Evolutionary conservation across 2,329 filamentous ascomycete species (phyloP).

Genomic region (Ploettnerulaceae sp.): DNA sequence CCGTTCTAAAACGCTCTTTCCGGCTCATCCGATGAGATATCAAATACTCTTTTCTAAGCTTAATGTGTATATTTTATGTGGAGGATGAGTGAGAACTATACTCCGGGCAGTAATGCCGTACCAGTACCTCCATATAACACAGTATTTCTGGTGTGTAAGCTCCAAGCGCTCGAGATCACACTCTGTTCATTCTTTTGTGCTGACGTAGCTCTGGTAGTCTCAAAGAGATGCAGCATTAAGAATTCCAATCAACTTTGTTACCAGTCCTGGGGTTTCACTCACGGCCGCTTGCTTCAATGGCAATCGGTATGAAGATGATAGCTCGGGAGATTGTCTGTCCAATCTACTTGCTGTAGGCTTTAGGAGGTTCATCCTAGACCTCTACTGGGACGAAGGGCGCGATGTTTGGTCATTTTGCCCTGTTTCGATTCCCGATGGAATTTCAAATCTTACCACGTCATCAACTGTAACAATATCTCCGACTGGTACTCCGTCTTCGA

Average conservation of each 20-base stretch:
- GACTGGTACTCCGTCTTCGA: conserved; percentile 12
- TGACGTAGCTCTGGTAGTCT: conserved; percentile 38
- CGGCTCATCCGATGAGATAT: conserved; percentile 17
- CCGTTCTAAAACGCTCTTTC: not conserved
- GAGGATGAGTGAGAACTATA: conserved; percentile 40
- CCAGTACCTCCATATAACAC: conserved; percentile 33
- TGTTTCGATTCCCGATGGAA: conserved; percentile 41
- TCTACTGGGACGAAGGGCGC: conserved; percentile 57
- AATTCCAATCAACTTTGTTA: conserved; percentile 60
- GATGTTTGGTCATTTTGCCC: conserved; percentile 58
- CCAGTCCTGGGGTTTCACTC: conserved; percentile 51
- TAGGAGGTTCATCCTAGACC: conserved; percentile 51
- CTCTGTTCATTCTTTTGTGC: conserved; percentile 1
- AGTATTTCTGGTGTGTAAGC: conserved; percentile 25
- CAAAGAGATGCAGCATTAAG: conserved; percentile 55
- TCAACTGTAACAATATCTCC: conserved; percentile 25
- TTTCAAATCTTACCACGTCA: conserved; percentile 21
- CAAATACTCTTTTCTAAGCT: conserved; percentile 3
- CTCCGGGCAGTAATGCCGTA: conserved; percentile 35
- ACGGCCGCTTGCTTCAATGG: conserved; percentile 54
- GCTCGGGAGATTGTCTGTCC: conserved; percentile 52
- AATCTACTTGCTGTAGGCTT: conserved; percentile 59
- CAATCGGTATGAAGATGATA: conserved; percentile 47
- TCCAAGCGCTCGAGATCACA: not conserved
- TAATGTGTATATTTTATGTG: conserved; percentile 4